These are phyloP conservation scores for Didymellaceae sp. DNA, from an alignment of 2,329 filamentous ascomycete species.

Conservation along the genomic window DNA sequence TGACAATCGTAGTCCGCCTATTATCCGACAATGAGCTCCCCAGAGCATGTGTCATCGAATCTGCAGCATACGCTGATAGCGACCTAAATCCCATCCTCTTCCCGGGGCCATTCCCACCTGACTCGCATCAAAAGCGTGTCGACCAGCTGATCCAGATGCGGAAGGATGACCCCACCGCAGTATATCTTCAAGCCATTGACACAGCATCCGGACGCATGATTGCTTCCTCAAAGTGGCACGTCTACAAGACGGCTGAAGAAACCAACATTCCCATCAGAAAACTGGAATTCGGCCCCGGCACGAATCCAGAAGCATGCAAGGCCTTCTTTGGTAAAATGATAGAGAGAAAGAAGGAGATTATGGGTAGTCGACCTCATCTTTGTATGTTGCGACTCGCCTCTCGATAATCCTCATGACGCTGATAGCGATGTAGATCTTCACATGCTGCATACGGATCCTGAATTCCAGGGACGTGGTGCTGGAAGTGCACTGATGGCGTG, in stretches of 20 bases:
- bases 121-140: constrained; percentile 1
- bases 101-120: constrained; percentile 29
- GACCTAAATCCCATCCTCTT: constrained; percentile 28
- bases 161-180: constrained; percentile 4
- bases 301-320: constrained; percentile 33
- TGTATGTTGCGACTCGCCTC: constrained; percentile 30
- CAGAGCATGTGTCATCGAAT: constrained; percentile 31
- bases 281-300: constrained; percentile 24
- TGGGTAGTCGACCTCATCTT: constrained; percentile 32
- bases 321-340: constrained; percentile 31
- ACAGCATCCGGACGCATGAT: constrained; percentile 33
- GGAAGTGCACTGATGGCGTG: constrained; percentile 31
- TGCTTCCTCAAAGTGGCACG: constrained; percentile 40
- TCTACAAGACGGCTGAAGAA: constrained; percentile 30
- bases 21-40: constrained; percentile 33
- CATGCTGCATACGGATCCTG: constrained; percentile 37
- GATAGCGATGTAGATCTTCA: constrained; percentile 29
- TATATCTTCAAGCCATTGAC: constrained; percentile 35
- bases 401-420: background rate
- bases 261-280: constrained; percentile 18
- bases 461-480: constrained; percentile 32
- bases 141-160: constrained; percentile 4
- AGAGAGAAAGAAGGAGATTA: constrained; percentile 25
- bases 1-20: constrained; percentile 33
- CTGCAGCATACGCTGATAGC: constrained; percentile 27